Base-by-base conservation (phyloP, 441 rosid genomes). In the Bocquillonia castaneifolia region DNA sequence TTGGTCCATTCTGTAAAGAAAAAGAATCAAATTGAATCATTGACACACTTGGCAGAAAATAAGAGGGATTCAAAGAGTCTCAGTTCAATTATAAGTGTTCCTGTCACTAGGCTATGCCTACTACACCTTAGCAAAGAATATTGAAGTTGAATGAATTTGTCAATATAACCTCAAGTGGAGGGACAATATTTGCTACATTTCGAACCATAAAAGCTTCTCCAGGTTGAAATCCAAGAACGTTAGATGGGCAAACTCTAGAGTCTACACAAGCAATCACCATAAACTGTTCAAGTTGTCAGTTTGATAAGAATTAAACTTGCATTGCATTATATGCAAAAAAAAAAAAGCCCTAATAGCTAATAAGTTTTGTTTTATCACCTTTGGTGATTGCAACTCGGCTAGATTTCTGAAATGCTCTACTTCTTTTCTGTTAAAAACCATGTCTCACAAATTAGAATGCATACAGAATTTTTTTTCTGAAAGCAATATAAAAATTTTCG, bases 191-290 rank as follows among this genome's bases (percentile, higher is more conserved):
- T 4, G 96, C 96, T 57, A 94, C 86, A 76, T 91, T 94, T 20
- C 97, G 92, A 68, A 91, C 82, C 65, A 76, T 85, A 78, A 94
- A 94, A 76, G 97, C 94, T 81, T 90, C 99, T 64, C 99, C 99
- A 10, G 99, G 99, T 84, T 88, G 87, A 77, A 91, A 90, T 78
- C 99, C 99, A 48, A 93, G 81, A 69, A 90, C 72, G 61, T 78
- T 84, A 37, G 97, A 88, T 63, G 99, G 99, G 76, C 99, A 94
- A 52, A 91, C 97, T 72, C 97, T 87, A 13, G 99, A 94, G 76
- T 94, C 99, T 58, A 86, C 99, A 82, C 99, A 93, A 76, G 93
- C 93, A 79, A 91, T 85, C 86, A 89, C 96, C 92, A 88, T 82
- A 77, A 90, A 91, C 99, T 91, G 90, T 84, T 70, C 74, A 73